Evolutionary conservation across 441 rosid genomes (phyloP), one percentile per base, ranked within the genome.

Genomic region (Euphorbia celastroides): DNA sequence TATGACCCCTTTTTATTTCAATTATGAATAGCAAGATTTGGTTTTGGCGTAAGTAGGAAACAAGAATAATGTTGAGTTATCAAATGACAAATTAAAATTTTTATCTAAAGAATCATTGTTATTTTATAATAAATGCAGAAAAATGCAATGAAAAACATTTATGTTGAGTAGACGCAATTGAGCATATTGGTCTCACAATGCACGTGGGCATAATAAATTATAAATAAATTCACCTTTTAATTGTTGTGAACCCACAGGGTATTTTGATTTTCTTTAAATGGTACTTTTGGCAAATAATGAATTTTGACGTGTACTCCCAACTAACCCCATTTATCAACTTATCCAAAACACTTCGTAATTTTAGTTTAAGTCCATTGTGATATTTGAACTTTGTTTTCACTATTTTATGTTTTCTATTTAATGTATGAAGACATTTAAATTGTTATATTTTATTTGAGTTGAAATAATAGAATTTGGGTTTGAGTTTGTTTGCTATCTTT

Each of bases 251-350:
- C 62, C 52, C 61, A 42, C 41, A 6, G 28, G 12, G n/a, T n/a
- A n/a, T 17, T 57, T 16, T 58, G 34, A 5, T n/a, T n/a, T n/a
- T 19, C 22, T 6, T 7, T 58, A 7, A 27, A n/a, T 60, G 64
- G 38, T 16, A 11, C 14, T 28, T 28, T n/a, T 4, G 12, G 30
- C 63, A 57, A 5, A 13, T 22, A 28, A 44, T 67, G 46, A 59
- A 48, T 31, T 20, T 32, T 32, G 50, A 68, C 50, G n/a, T 48
- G 31, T 59, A 6, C 31, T 48, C 60, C 25, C 71, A 68, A 60
- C 71, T 23, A 9, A n/a, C n/a, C 57, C 28, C 57, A 52, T 52
- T 52, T 23, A 22, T 20, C 28, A 23, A 48, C 3, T 48, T 48
- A 48, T 41, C 38, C 38, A 34, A 3, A 4, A 4, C 9, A 3